Percentiles rank a stretch among this genome's conserved stretches.
phyloP scores from a whole-genome alignment of 169 alveolate genomes.

The Cryptosporidium meleagridis region DNA sequence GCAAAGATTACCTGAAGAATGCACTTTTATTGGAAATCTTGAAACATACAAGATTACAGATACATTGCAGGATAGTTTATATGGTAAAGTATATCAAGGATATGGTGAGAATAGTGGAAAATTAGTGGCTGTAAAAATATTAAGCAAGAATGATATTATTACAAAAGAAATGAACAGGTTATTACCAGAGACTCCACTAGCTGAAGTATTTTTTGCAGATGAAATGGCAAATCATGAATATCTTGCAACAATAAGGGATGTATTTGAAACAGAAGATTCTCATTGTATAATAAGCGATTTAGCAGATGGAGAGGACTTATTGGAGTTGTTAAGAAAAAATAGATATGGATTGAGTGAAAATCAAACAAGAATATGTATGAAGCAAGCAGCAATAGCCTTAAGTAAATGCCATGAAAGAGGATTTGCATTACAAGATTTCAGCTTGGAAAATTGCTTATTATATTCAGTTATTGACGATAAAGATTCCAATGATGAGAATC shows the following conservation, averaged over 20 bases:
- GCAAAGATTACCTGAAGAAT: background rate
- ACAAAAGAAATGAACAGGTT: slow-evolving; percentile 44
- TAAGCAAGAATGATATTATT: slow-evolving; percentile 43
- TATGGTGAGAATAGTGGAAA: slow-evolving; percentile 47
- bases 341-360: slow-evolving; percentile 24
- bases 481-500: background rate
- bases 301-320: slow-evolving; percentile 77
- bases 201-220: slow-evolving; percentile 77
- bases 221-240: slow-evolving; percentile 54
- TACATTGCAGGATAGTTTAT: slow-evolving; percentile 45
- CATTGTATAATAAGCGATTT: slow-evolving; percentile 64
- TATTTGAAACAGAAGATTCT: slow-evolving; percentile 65
- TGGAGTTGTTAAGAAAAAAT: slow-evolving; percentile 68
- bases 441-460: slow-evolving; percentile 77
- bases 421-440: slow-evolving; percentile 78
- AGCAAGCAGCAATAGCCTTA: slow-evolving; percentile 64
- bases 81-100: slow-evolving; percentile 58
- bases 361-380: slow-evolving; percentile 23
- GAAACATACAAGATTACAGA: slow-evolving; percentile 47
- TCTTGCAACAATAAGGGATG: slow-evolving; percentile 65
- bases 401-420: slow-evolving; percentile 71
- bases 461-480: slow-evolving; percentile 25
- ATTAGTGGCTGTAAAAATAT: slow-evolving; percentile 33
- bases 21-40: slow-evolving; percentile 27
- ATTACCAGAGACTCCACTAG: slow-evolving; percentile 78